Evolutionary conservation across 1,284 basidiomycete species (phyloP).

Genomic region (Gomphus bonarii): DNA sequence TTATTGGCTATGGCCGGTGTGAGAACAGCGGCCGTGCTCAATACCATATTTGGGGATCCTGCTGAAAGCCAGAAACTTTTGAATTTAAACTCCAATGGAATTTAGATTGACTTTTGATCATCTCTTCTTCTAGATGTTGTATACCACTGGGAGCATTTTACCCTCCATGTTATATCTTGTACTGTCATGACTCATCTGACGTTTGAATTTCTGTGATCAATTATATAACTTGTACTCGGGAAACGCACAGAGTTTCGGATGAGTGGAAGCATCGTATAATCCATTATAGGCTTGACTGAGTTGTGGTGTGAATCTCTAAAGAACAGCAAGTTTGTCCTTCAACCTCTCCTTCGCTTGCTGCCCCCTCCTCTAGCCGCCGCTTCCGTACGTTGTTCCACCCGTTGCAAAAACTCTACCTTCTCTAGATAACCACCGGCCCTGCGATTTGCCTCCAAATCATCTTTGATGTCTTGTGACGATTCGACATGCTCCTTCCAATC

Average conservation of each 20-base stretch:
- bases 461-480: constrained; percentile 31
- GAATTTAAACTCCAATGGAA: neutral
- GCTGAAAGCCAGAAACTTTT: constrained; percentile 5
- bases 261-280: too few species aligned
- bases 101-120: neutral
- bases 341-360: constrained; percentile 43
- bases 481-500: constrained; percentile 68
- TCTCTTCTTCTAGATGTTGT: neutral
- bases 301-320: too few species aligned
- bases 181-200: neutral
- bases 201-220: neutral
- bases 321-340: neutral
- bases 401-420: constrained; percentile 67
- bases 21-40: constrained; percentile 72
- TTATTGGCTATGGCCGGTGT: constrained; percentile 75
- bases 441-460: constrained; percentile 64
- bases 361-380: constrained; percentile 47
- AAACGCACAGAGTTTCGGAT: too few species aligned
- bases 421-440: constrained; percentile 70
- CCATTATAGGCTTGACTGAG: too few species aligned
- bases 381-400: constrained; percentile 63
- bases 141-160: neutral
- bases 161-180: neutral
- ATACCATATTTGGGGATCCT: constrained; percentile 52
- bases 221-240: neutral